Percentiles rank a stretch among this genome's conserved stretches.
Evolutionary conservation across 805 yeast species (phyloP).

Genomic region (Wickerhamomyces sydowiorum): DNA sequence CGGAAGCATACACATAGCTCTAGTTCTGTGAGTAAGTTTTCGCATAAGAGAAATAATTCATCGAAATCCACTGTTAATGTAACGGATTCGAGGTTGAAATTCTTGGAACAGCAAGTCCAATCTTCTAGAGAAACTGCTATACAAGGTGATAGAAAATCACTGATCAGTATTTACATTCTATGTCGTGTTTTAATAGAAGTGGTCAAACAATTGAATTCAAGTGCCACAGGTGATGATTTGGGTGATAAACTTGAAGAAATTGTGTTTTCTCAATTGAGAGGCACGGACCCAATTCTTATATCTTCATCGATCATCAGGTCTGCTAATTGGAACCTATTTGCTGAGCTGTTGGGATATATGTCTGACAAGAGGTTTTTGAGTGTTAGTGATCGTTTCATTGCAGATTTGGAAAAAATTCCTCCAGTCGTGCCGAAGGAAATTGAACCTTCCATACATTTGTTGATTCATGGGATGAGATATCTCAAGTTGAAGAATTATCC

Average conservation of each 20-base stretch:
- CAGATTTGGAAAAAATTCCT: conserved; percentile 84
- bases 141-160: conserved; percentile 80
- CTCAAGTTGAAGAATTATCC: conserved; percentile 78
- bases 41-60: conserved; percentile 47
- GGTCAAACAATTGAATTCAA: conserved; percentile 79
- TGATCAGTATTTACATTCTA: conserved; percentile 80
- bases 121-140: conserved; percentile 59
- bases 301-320: conserved; percentile 71
- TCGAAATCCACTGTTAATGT: conserved; percentile 32
- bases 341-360: conserved; percentile 86
- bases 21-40: conserved; percentile 26
- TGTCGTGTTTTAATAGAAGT: conserved; percentile 92
- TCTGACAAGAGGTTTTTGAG: conserved; percentile 76
- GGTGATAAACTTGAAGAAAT: conserved; percentile 86
- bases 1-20: conserved; percentile 24
- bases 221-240: conserved; percentile 68
- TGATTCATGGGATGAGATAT: conserved; percentile 91
- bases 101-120: conserved; percentile 31
- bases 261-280: conserved; percentile 81
- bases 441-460: conserved; percentile 60
- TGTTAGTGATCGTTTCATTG: conserved; percentile 90
- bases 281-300: conserved; percentile 73
- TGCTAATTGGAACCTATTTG: conserved; percentile 91
- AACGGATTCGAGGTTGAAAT: conserved; percentile 57
- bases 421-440: conserved; percentile 38